phyloP scores from a whole-genome alignment of 1,284 basidiomycete species.

The Microbotryum violaceum region DNA sequence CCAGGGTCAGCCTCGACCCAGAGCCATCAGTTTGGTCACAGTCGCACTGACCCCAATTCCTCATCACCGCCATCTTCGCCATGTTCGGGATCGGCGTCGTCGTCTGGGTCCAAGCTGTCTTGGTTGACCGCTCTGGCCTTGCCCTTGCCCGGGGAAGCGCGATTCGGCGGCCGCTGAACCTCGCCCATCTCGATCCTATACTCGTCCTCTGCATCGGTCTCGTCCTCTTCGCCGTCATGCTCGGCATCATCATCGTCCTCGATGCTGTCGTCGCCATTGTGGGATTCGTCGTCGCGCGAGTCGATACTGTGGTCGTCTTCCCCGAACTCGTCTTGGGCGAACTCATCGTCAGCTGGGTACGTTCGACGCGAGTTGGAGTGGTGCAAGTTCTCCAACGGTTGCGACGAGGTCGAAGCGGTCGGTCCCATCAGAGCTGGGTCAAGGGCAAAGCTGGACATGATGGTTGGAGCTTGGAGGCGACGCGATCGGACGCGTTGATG shows the following conservation, averaged over 20 bases:
- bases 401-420: background rate
- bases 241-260: conserved; percentile 10
- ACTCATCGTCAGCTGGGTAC: too few relatives aligned
- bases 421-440: conserved; percentile 19
- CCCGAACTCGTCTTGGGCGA: background rate
- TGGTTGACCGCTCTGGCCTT: conserved; percentile 10
- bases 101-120: conserved; percentile 6
- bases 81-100: conserved; percentile 1
- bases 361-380: too few relatives aligned
- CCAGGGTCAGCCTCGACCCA: background rate
- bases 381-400: too few relatives aligned
- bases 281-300: background rate
- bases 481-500: too few relatives aligned
- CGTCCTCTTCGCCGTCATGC: conserved; percentile 9
- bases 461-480: background rate
- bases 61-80: conserved; percentile 9
- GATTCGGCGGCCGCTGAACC: conserved; percentile 2
- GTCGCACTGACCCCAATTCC: conserved; percentile 14
- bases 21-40: background rate
- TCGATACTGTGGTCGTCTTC: background rate
- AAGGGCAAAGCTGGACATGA: conserved; percentile 11
- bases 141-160: conserved; percentile 1
- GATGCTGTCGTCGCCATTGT: background rate
- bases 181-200: conserved; percentile 1
- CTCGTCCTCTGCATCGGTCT: conserved; percentile 30